Base-by-base conservation (phyloP, 139 green algal species). In the Pseudopediastrum boryanum region DNA sequence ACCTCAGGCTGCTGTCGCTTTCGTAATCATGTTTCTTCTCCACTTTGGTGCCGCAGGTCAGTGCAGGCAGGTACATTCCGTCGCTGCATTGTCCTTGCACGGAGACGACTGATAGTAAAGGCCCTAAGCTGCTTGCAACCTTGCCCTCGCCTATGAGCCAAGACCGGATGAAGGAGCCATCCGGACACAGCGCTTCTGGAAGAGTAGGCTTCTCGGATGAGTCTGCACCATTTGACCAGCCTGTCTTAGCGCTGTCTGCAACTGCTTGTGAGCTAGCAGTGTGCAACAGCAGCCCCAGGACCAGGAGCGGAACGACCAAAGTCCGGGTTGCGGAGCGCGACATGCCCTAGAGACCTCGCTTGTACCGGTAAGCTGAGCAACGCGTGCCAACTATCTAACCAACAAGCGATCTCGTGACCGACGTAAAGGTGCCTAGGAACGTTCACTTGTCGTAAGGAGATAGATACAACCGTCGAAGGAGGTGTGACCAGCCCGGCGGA, bases 101-200 rank as follows among this genome's bases (percentile, higher is more conserved):
- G 31, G 29, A 70, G 10, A 70, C 62, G 1, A 70, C 29, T 48
- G 62, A 70, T 16, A 43, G 62, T 21, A 70, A 25, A 23, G 31
- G 12, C 1, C 62, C 62, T 5, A 44, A 35, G 10, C 3, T 70
- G 2, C 10, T 29, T 35, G 5, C 12, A 10, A 70, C 62, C 19
- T 48, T 27, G 33, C 62, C 35, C 13, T 70, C 62, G 4, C 62
- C 62, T 5, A 70, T 38, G 62, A 48, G 13, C 62, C 62, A 70
- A 23, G 23, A 36, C 2, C 31, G 36, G 10, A 70, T 48, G 33
- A 50, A 68, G 8, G 59, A 41, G 9, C 29, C n/a, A 19, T 19
- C 25, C n/a, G 29, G 59, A 21, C 59, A 68, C n/a, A n/a, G n/a
- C n/a, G n/a, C n/a, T 25, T 33, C 10, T 8, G 2, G 6, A 5